Conservation (phyloP, 495 filamentous ascomycete species). For the Astrothelium subdiscretum region DNA sequence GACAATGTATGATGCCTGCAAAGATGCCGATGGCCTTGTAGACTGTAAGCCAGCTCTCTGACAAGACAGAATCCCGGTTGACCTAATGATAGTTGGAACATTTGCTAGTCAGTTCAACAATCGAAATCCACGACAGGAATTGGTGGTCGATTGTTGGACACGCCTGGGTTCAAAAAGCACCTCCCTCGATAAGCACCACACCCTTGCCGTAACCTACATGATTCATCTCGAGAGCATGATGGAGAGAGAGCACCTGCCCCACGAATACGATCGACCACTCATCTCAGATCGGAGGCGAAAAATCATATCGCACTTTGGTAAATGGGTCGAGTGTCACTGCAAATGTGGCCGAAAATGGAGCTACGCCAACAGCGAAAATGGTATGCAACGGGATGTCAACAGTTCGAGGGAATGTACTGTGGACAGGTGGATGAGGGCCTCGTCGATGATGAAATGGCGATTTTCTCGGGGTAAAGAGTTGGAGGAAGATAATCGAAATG, state of each 20-base stretch:
- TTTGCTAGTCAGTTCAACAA: slow-evolving; percentile 2
- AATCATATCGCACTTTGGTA: background rate
- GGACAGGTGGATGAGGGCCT: background rate
- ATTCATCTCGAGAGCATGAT: slow-evolving; percentile 4
- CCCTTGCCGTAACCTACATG: slow-evolving; percentile 5
- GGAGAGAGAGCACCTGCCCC: background rate
- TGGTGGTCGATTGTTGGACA: slow-evolving; percentile 1
- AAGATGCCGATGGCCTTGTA: background rate
- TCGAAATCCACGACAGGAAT: background rate
- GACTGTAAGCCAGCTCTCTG: background rate
- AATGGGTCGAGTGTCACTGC: slow-evolving; percentile 3
- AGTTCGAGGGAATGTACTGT: background rate
- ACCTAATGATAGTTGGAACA: background rate
- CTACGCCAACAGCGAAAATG: background rate
- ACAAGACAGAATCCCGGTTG: background rate
- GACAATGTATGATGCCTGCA: slow-evolving; percentile 1
- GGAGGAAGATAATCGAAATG: background rate
- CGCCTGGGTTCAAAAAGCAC: background rate
- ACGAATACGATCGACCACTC: background rate
- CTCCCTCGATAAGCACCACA: background rate
- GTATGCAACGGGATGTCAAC: background rate
- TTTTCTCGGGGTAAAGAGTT: background rate
- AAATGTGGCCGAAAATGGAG: slow-evolving; percentile 5
- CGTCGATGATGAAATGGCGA: background rate
- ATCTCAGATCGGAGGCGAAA: background rate